phyloP scores from a whole-genome alignment of 2,329 filamentous ascomycete genomes.

The Talaromyces atroroseus region DNA sequence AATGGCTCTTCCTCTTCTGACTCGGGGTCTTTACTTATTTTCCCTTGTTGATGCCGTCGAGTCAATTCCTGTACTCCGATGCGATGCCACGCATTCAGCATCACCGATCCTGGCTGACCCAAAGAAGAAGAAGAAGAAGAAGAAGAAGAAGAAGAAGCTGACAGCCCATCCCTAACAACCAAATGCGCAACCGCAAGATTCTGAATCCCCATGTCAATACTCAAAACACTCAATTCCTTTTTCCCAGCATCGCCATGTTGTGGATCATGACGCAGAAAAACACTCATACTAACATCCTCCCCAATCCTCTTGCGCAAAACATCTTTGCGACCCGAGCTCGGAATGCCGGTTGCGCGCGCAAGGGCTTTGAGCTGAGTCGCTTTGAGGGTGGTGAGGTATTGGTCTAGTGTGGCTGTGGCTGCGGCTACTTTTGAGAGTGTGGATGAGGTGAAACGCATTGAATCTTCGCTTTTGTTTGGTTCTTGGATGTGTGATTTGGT shows the following conservation, averaged over 20 bases:
- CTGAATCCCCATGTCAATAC: constrained; percentile 78
- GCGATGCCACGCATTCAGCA: constrained; percentile 39
- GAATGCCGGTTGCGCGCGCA: constrained; percentile 56
- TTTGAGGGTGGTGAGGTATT: constrained; percentile 41
- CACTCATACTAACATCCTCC: constrained; percentile 16
- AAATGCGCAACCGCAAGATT: constrained; percentile 72
- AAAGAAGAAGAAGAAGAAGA: too few relatives aligned
- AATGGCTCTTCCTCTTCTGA: not conserved
- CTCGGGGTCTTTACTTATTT: not conserved
- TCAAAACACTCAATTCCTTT: constrained; percentile 53
- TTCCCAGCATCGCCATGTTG: not conserved
- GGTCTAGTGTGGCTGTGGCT: not conserved
- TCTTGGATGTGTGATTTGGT: not conserved
- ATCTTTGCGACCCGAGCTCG: constrained; percentile 55
- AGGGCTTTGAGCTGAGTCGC: constrained; percentile 52
- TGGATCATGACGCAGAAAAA: constrained; percentile 5
- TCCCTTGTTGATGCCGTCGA: not conserved
- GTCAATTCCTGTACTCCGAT: constrained; percentile 28
- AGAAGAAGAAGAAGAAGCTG: too few relatives aligned
- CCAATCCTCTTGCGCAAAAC: constrained; percentile 49
- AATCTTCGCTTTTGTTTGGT: not conserved
- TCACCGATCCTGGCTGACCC: constrained; percentile 12
- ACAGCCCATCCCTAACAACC: constrained; percentile 27
- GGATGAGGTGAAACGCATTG: constrained; percentile 7
- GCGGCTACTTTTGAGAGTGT: not conserved